Evolutionary conservation across 202 grass and related monocot species (phyloP), one percentile per base, ranked within the genome.

Genomic region (Setaria italica): DNA sequence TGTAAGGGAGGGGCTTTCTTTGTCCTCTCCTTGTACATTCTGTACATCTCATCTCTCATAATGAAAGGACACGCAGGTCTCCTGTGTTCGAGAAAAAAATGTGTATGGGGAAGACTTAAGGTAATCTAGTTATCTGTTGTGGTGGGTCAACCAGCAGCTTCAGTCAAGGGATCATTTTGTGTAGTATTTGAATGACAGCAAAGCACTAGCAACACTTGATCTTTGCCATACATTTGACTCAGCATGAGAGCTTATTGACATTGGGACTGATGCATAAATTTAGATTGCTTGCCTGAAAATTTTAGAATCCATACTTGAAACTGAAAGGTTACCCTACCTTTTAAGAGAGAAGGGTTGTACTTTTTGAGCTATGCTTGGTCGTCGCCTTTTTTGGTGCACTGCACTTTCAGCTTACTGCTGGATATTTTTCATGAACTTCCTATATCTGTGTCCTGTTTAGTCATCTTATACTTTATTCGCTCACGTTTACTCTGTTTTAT

Each of bases 401-500:
- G 11, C 21, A 7, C 30, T 29, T 78, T 78, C 60, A 51, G 29
- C 32, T 39, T 51, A 2, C 57, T 84, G 8, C 53, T 70, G 48
- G 39, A 1, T 37, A n/a, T 19, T 72, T 72, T 76, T 34, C 49
- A 64, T 25, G 55, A 56, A 35, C n/a, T 60, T 67, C 69, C 67
- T 46, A 39, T 34, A 62, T 76, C 41, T 70, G 33, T 51, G 21
- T 9, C 33, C 32, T 39, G 4, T 62, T 15, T 54, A 82, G 33
- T 32, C 5, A 6, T 57, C 29, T 29, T 67, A 35, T 66, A 19
- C 8, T 57, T 25, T 70, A 71, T 63, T 62, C 57, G 2, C 15
- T n/a, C 49, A 41, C 72, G 6, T 67, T 58, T 33, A 10, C 62
- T 84, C 78, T 78, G 29, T 14, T 76, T 56, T 73, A 11, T 34